phyloP scores from a whole-genome alignment of 179 eudicot genomes.

The Heliamphora pulchella region DNA sequence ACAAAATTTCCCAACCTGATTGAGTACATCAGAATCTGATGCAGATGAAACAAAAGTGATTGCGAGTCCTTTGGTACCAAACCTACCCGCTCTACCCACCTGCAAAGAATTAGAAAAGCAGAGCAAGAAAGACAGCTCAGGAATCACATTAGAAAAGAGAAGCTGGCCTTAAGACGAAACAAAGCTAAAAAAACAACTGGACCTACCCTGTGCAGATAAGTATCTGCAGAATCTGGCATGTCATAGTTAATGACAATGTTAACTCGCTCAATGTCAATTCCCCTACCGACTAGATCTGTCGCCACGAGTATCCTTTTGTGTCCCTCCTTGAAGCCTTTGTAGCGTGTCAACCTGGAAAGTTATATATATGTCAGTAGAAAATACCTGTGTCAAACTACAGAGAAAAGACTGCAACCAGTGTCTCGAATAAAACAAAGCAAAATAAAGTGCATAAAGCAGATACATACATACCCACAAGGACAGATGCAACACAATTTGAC shows the following conservation, averaged over 20 bases:
- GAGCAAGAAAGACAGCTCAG: background rate
- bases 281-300: slow-evolving; percentile 92
- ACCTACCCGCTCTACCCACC: slow-evolving; percentile 94
- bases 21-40: slow-evolving; percentile 76
- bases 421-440: background rate
- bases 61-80: slow-evolving; percentile 92
- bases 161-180: background rate
- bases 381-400: background rate
- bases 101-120: slow-evolving; percentile 15
- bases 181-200: background rate
- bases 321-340: slow-evolving; percentile 89
- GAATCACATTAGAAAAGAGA: background rate
- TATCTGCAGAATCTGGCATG: slow-evolving; percentile 98
- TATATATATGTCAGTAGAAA: background rate
- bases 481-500: background rate
- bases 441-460: background rate
- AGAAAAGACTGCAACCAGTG: background rate
- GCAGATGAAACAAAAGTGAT: slow-evolving; percentile 87
- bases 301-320: slow-evolving; percentile 90
- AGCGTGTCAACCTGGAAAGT: slow-evolving; percentile 60
- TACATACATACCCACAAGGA: background rate
- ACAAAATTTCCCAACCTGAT: slow-evolving; percentile 40
- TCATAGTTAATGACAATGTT: slow-evolving; percentile 94
- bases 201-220: slow-evolving; percentile 78
- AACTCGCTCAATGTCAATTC: slow-evolving; percentile 92